phyloP scores from a whole-genome alignment of 1,284 basidiomycete genomes.

The Boletus sp. region DNA sequence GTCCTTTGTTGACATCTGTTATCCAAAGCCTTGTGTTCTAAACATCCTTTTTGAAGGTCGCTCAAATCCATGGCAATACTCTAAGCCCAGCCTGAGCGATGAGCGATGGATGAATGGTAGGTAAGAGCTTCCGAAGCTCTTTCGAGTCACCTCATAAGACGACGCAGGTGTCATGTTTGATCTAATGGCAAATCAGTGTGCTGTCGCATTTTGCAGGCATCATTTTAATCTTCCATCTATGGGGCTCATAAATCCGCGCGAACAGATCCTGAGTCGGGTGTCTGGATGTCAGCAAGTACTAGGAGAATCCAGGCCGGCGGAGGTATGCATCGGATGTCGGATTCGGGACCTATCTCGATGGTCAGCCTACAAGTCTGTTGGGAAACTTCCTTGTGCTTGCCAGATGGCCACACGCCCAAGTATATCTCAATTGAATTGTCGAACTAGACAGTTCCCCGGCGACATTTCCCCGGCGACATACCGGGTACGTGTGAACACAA shows the following conservation, averaged over 20 bases:
- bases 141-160: background rate
- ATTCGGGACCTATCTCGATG: background rate
- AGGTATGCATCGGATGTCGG: no score
- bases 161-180: background rate
- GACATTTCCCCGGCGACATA: background rate
- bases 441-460: no score
- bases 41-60: conserved; percentile 18
- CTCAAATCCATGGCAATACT: no score
- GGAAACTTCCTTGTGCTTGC: background rate
- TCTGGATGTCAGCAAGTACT: background rate
- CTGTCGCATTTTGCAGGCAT: background rate
- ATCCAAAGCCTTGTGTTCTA: conserved; percentile 19
- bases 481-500: background rate
- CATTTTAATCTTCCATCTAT: background rate
- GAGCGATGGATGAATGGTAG: no score
- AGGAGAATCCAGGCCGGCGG: no score
- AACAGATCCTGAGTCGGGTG: no score
- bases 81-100: no score
- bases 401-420: background rate
- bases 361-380: no score
- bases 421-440: background rate
- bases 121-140: no score
- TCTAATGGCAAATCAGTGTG: background rate
- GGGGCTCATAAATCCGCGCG: background rate
- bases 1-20: conserved; percentile 30